These are phyloP conservation scores for Talaromyces sp. DNA, from an alignment of 2,329 filamentous ascomycete species.

Conservation along the genomic window DNA sequence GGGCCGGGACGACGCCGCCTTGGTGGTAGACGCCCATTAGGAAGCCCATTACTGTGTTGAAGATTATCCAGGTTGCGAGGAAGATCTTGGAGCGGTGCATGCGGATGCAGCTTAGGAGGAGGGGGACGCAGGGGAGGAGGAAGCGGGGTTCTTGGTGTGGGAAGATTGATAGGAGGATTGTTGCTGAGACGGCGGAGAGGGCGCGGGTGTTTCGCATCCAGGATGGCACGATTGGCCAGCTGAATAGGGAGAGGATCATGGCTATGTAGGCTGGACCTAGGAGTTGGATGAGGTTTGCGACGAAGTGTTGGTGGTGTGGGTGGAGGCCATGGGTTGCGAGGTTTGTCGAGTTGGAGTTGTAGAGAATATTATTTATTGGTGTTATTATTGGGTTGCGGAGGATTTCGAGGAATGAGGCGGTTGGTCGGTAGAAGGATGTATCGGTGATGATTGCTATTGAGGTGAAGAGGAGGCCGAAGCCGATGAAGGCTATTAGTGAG, in stretches of 20 bases:
- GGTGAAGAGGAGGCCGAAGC: slow-evolving; percentile 68
- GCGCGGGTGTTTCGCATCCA: slow-evolving; percentile 44
- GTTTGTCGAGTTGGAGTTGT: slow-evolving; percentile 72
- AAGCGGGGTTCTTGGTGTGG: slow-evolving; percentile 59
- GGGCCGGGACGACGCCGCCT: slow-evolving; percentile 54
- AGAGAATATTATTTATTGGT: slow-evolving; percentile 75
- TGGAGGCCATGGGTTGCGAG: slow-evolving; percentile 76
- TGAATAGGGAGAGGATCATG: slow-evolving; percentile 53
- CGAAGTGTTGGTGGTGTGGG: slow-evolving; percentile 75
- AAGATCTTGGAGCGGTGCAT: slow-evolving; percentile 46
- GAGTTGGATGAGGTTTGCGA: slow-evolving; percentile 71
- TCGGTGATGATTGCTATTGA: slow-evolving; percentile 77
- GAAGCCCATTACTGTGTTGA: slow-evolving; percentile 52
- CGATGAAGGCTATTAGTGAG: slow-evolving; percentile 63
- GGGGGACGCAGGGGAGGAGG: slow-evolving; percentile 53
- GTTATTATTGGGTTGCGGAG: slow-evolving; percentile 68
- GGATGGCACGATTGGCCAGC: slow-evolving; percentile 28
- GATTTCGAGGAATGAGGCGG: slow-evolving; percentile 38
- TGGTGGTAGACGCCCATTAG: slow-evolving; percentile 59
- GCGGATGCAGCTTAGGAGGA: slow-evolving; percentile 53
- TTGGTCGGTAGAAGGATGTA: slow-evolving; percentile 73
- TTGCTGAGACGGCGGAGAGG: slow-evolving; percentile 48
- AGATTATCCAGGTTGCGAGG: slow-evolving; percentile 50
- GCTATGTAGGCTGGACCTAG: slow-evolving; percentile 70
- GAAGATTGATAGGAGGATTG: slow-evolving; percentile 48